phyloP scores from a whole-genome alignment of 2,329 filamentous ascomycete genomes.

The Pseudophaeomoniella oleicola region DNA sequence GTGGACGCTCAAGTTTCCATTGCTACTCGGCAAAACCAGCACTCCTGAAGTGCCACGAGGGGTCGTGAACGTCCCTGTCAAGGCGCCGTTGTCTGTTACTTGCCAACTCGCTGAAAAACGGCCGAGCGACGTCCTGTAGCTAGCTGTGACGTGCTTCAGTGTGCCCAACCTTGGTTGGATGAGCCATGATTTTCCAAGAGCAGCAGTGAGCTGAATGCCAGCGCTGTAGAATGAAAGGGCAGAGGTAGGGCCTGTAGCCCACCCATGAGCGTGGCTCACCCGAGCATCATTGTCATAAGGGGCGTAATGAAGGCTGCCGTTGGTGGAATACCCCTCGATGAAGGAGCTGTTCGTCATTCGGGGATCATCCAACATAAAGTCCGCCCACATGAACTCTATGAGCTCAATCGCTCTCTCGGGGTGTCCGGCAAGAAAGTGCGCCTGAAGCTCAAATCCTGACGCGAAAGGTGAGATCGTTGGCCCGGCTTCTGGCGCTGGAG shows the following conservation, averaged over 20 bases:
- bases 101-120: conserved; percentile 16
- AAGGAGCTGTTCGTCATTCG: conserved; percentile 39
- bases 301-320: conserved; percentile 33
- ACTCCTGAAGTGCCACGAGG: too few relatives aligned
- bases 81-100: too few relatives aligned
- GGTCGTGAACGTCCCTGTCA: too few relatives aligned
- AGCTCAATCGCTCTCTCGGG: conserved; percentile 26
- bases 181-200: conserved; percentile 21
- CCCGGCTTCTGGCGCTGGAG: conserved; percentile 26
- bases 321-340: conserved; percentile 34
- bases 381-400: conserved; percentile 32
- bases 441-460: conserved; percentile 27
- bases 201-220: conserved; percentile 23
- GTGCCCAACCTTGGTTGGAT: conserved; percentile 21
- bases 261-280: conserved; percentile 35
- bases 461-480: conserved; percentile 28
- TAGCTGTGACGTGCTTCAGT: conserved; percentile 20
- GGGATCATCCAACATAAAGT: conserved; percentile 39
- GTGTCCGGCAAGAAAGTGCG: conserved; percentile 25
- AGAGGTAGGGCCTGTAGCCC: conserved; percentile 34
- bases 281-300: conserved; percentile 33
- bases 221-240: conserved; percentile 27
- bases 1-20: too few relatives aligned
- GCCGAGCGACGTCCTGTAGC: conserved; percentile 21
- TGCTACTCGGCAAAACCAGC: too few relatives aligned